Evolutionary conservation across 371 early-diverging fungal species (phyloP), one percentile per base, ranked within the genome.

Genomic region (Haplosporangium sp.): DNA sequence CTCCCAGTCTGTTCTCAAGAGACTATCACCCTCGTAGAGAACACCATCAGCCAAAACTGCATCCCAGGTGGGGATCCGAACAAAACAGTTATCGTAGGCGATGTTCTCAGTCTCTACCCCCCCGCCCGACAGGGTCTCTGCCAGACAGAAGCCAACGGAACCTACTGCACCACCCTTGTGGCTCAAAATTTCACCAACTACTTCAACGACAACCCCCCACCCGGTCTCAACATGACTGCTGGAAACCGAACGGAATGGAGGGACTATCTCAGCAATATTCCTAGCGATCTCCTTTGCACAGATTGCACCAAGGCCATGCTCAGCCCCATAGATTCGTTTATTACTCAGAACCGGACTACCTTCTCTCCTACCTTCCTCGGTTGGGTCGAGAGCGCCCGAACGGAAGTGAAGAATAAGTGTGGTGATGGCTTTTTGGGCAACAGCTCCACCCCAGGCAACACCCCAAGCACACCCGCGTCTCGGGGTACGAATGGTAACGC

Each of bases 271-370:
- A 46, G 57, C 20, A 41, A 18, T 8, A 68, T 79, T 64, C 79
- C 79, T 11, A 47, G 38, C 37, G 66, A 65, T 11, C 7, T 79
- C 18, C 54, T 79, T 18, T 79, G 79, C 65, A 72, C 79, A 6
- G 23, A 59, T 8, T 79, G 79, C 57, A 79, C 63, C 65, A 72
- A 79, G 65, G 72, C 79, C 14, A 79, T 79, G 38, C 67, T 79
- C 69, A 79, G 67, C 20, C 79, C 79, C 1, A 47, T 79, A 20
- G 40, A 36, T 46, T 68, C 67, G 47, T 79, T 61, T 41, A 42
- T 79, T 16, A n/a, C 61, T 2, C 41, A 43, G 37, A 79, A 79
- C 65, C 4, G 53, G 56, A 46, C 38, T 0, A 52, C 64, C 0
- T 23, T 79, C 41, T 55, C 46, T 14, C 29, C 62, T 1, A 8